Percentiles rank a stretch among this genome's conserved stretches.
phyloP scores from a whole-genome alignment of 805 yeast genomes.

The Naumovozyma dairenensis region DNA sequence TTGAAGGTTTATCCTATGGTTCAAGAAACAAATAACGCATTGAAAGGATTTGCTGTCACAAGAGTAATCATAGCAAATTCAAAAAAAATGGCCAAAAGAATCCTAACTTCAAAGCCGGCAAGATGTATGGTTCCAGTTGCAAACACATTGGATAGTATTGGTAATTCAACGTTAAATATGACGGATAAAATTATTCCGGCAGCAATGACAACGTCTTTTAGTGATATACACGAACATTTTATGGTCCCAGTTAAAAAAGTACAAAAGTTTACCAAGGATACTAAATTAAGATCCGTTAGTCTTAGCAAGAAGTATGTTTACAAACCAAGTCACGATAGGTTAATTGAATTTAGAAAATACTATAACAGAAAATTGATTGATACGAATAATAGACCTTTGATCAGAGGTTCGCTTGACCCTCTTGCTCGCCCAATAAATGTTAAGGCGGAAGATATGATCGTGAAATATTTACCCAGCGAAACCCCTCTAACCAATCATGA shows the following conservation, averaged over 20 bases:
- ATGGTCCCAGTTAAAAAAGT: conserved; percentile 45
- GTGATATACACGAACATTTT: conserved; percentile 38
- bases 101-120: conserved; percentile 24
- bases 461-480: conserved; percentile 38
- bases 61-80: conserved; percentile 27
- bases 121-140: conserved; percentile 37
- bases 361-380: conserved; percentile 45
- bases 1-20: conserved; percentile 41
- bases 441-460: conserved; percentile 37
- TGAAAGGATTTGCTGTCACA: conserved; percentile 31
- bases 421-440: conserved; percentile 52
- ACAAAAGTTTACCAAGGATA: conserved; percentile 31
- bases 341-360: conserved; percentile 38
- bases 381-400: conserved; percentile 50
- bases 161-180: conserved; percentile 45
- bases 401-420: conserved; percentile 57
- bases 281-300: conserved; percentile 23
- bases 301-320: conserved; percentile 30
- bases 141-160: conserved; percentile 39
- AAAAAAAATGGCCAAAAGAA: conserved; percentile 25
- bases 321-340: conserved; percentile 40
- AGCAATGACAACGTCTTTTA: conserved; percentile 43
- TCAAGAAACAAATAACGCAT: conserved; percentile 30
- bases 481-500: conserved; percentile 34
- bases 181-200: conserved; percentile 55